These are phyloP conservation scores for Isoetes engelmannii DNA, from an alignment of 83 land plant species.

Conservation along the genomic window DNA sequence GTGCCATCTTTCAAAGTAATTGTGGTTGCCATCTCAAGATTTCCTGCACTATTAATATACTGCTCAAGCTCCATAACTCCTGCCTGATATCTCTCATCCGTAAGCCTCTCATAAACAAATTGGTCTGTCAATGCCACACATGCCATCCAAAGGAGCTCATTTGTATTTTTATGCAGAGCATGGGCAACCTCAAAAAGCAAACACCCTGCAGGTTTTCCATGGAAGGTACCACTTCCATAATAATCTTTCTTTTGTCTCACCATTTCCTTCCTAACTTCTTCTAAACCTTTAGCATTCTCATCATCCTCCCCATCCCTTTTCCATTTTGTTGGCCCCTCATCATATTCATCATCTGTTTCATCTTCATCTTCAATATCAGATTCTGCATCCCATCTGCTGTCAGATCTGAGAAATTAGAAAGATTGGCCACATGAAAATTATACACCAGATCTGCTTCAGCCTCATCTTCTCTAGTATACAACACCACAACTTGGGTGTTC, in stretches of 20 bases:
- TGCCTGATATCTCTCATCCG: slow-evolving; percentile 74
- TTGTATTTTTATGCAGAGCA: slow-evolving; percentile 71
- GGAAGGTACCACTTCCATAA: slow-evolving; percentile 71
- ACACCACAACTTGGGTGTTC: slow-evolving; percentile 63
- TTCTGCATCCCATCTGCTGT: too few species aligned
- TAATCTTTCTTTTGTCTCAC: slow-evolving; percentile 51
- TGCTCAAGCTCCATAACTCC: slow-evolving; percentile 86
- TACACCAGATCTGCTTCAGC: slow-evolving; percentile 63
- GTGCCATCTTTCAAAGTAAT: slow-evolving; percentile 89
- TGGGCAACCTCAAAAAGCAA: slow-evolving; percentile 78
- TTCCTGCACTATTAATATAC: slow-evolving; percentile 67
- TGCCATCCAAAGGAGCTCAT: slow-evolving; percentile 90
- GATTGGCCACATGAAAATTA: slow-evolving; percentile 54
- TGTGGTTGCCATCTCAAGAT: slow-evolving; percentile 55
- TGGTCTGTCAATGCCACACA: slow-evolving; percentile 93
- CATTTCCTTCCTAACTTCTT: slow-evolving; percentile 25
- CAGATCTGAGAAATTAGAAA: slow-evolving; percentile 52
- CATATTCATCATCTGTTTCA: slow-evolving; percentile 23
- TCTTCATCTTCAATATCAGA: slow-evolving; percentile 17
- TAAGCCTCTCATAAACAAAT: slow-evolving; percentile 85
- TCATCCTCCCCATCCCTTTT: slow-evolving; percentile 23
- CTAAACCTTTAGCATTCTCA: slow-evolving; percentile 31
- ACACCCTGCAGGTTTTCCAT: slow-evolving; percentile 85
- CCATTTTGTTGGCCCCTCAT: slow-evolving; percentile 12
- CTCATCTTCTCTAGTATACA: slow-evolving; percentile 79